These are phyloP conservation scores for Aaosphaeria arxii DNA, from an alignment of 2,329 filamentous ascomycete species.

Conservation along the genomic window DNA sequence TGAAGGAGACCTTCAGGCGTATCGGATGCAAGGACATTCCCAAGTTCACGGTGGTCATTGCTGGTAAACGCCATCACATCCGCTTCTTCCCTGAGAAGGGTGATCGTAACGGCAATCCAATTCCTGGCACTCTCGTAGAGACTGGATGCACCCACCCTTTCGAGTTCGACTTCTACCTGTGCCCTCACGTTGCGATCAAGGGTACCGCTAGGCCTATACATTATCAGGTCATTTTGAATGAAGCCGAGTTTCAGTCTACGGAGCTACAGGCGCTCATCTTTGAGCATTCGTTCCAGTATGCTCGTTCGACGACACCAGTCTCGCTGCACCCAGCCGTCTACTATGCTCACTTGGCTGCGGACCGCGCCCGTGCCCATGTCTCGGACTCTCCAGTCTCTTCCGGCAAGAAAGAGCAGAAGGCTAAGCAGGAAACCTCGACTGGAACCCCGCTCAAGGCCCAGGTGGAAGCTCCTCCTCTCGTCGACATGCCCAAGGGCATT, in stretches of 20 bases:
- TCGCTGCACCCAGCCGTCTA: constrained; percentile 88
- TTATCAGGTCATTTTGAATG: constrained; percentile 86
- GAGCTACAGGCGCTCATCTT: constrained; percentile 86
- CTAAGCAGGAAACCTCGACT: constrained; percentile 22
- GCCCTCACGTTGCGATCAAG: constrained; percentile 77
- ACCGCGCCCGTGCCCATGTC: constrained; percentile 76
- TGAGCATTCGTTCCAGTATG: constrained; percentile 91
- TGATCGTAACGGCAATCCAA: constrained; percentile 76
- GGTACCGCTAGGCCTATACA: constrained; percentile 90
- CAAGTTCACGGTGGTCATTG: constrained; percentile 82
- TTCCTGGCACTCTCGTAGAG: constrained; percentile 86
- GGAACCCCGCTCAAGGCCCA: constrained; percentile 25
- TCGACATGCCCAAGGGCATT: constrained; percentile 42
- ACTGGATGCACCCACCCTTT: constrained; percentile 85
- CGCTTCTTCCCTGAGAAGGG: constrained; percentile 77
- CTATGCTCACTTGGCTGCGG: constrained; percentile 88
- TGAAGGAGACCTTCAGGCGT: constrained; percentile 60
- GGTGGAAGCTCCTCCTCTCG: constrained; percentile 37
- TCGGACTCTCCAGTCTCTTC: constrained; percentile 39
- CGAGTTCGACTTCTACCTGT: constrained; percentile 83
- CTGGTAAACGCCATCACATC: constrained; percentile 91
- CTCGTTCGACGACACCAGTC: constrained; percentile 86
- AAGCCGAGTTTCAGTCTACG: constrained; percentile 64
- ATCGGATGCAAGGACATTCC: constrained; percentile 42
- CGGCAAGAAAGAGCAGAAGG: constrained; percentile 36